Base-by-base conservation (phyloP, 2,329 filamentous ascomycete species). In the Fusarium bulbicola region DNA sequence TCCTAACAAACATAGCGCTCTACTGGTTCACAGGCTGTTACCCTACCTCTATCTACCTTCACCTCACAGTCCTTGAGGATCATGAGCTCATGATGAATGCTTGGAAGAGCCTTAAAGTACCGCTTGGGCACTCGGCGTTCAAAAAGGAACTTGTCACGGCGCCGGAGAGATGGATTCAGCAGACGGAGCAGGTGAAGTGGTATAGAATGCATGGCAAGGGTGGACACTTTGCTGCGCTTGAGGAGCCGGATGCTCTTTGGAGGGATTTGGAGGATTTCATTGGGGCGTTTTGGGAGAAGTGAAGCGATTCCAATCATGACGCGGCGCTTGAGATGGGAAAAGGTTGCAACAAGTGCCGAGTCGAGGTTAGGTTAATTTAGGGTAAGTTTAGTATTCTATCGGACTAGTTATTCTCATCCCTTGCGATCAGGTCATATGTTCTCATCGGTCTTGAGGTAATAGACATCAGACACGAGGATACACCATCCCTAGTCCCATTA, bases 181-280 rank as follows among this genome's bases (percentile, higher is more conserved):
- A 56, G 20, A 57, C 68, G 4, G 30, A 61, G n/a, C 66, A 70
- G 24, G 36, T 70, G 1, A 70, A 59, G 14, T 70, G 68, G 68
- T 57, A 70, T 28, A 62, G 49, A 11, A 66, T 70, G 47, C 66
- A 70, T 21, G 68, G 32, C 2, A 52, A 50, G n/a, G 72, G 72
- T 9, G 72, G 72, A 3, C 72, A 74, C 32, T 74, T 74, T 58
- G 60, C 68, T 56, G 72, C 68, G 11, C 68, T 74, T 20, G 72
- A 74, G 28, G 49, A 63, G 30, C 71, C 72, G 1, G 59, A 74
- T 16, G 12, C 46, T 4, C 32, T 74, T 42, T 74, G 61, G 71
- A 64, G 53, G 3, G 72, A 74, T 21, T 36, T 74, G 8, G 30
- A 70, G 36, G 68, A 72, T 10, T 74, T 74, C 24, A 56, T 74